Evolutionary conservation across 1,284 basidiomycete species (phyloP).

Genomic region (Ustilago trichophora): DNA sequence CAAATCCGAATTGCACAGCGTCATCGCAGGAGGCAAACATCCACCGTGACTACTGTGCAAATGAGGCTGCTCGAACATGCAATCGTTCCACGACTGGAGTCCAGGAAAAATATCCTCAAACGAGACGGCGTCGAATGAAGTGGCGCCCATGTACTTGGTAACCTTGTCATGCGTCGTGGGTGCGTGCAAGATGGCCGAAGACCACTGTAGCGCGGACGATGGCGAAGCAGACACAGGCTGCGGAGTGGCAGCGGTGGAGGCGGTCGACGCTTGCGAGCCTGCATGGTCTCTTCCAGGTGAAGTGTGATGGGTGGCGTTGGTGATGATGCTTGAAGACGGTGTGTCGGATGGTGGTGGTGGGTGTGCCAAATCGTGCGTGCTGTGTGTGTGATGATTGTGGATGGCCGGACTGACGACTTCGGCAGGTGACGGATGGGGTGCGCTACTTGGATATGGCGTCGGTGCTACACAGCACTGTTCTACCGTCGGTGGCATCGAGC

Average conservation of each 20-base stretch:
- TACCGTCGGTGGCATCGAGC: conserved; percentile 28
- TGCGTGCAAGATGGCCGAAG: conserved; percentile 4
- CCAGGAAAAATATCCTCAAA: conserved; percentile 26
- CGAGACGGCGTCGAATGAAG: conserved; percentile 9
- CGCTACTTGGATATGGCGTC: conserved; percentile 10
- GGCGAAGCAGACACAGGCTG: conserved; percentile 19
- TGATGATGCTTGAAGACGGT: conserved; percentile 27
- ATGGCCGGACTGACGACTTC: conserved; percentile 2
- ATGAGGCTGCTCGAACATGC: conserved; percentile 32
- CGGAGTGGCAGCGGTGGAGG: conserved; percentile 25
- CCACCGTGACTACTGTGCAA: conserved; percentile 35
- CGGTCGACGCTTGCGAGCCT: conserved; percentile 25
- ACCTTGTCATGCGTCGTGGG: conserved; percentile 1
- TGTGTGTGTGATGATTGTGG: conserved; percentile 5
- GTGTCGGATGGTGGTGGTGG: no score
- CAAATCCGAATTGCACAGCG: conserved; percentile 29
- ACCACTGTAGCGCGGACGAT: conserved; percentile 6
- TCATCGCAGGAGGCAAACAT: conserved; percentile 41
- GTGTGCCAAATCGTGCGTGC: neutral
- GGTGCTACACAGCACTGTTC: conserved; percentile 37
- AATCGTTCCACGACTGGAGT: conserved; percentile 38
- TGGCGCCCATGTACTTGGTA: neutral
- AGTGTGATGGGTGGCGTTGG: conserved; percentile 18
- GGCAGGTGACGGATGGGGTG: conserved; percentile 4
- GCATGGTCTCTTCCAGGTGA: conserved; percentile 4